Conservation (phyloP, 108 stramenopile species). For the Skeletonema potamos region DNA sequence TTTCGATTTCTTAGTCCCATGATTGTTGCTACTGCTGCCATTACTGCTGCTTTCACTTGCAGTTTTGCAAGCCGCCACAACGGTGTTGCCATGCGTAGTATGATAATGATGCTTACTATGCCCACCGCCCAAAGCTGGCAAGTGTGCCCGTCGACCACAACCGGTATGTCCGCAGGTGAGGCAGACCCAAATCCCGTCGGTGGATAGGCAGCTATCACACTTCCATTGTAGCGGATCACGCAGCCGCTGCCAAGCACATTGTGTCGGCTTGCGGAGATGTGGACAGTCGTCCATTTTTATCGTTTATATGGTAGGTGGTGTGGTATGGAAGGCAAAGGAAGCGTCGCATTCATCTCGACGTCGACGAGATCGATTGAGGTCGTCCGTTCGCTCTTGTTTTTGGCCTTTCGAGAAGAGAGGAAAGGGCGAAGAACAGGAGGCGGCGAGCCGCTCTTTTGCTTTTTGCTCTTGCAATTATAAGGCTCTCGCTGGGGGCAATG, state of each 20-base stretch:
- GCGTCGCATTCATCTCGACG: too few relatives aligned
- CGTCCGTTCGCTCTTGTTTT: too few relatives aligned
- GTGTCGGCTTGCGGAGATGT: constrained; percentile 39
- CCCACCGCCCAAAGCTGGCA: constrained; percentile 46
- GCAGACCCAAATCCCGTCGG: constrained; percentile 50
- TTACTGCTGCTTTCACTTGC: neutral
- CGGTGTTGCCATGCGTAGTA: constrained; percentile 18
- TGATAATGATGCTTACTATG: constrained; percentile 48
- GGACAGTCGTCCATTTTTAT: constrained; percentile 38
- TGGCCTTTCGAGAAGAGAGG: too few relatives aligned
- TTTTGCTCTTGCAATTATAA: too few relatives aligned
- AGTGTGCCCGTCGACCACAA: constrained; percentile 39
- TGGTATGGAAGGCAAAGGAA: too few relatives aligned
- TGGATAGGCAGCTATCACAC: constrained; percentile 42
- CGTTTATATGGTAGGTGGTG: neutral
- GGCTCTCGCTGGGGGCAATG: too few relatives aligned
- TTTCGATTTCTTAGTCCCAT: constrained; percentile 33
- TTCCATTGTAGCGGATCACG: constrained; percentile 41
- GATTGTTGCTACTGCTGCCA: neutral
- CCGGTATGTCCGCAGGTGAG: constrained; percentile 50
- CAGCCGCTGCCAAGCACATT: constrained; percentile 30
- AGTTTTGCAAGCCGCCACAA: neutral
- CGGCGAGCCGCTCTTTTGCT: too few relatives aligned
- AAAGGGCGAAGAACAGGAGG: too few relatives aligned
- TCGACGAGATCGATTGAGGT: too few relatives aligned